phyloP scores from a whole-genome alignment of 768 basidiomycete genomes.

The Suillus lakei region DNA sequence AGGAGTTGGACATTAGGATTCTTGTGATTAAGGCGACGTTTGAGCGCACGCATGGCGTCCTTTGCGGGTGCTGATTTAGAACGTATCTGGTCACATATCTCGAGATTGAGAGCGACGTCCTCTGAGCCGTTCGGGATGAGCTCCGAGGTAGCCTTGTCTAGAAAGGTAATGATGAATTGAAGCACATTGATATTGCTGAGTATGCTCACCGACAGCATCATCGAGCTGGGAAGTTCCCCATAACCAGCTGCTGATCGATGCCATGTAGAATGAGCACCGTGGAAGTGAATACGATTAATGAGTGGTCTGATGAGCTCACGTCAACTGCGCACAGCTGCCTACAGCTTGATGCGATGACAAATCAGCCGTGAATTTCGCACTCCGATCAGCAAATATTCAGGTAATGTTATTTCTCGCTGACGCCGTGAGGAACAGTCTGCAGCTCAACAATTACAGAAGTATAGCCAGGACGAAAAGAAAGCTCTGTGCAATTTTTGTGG shows the following conservation, averaged over 20 bases:
- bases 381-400: slow-evolving; percentile 20
- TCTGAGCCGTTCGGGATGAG: slow-evolving; percentile 80
- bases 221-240: slow-evolving; percentile 87
- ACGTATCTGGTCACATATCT: slow-evolving; percentile 96
- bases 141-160: slow-evolving; percentile 95
- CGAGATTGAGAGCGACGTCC: slow-evolving; percentile 92
- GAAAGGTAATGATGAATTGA: slow-evolving; percentile 17
- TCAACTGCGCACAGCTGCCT: slow-evolving; percentile 17
- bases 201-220: slow-evolving; percentile 74
- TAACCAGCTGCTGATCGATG: slow-evolving; percentile 67
- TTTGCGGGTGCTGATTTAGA: slow-evolving; percentile 86
- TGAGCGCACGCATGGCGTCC: slow-evolving; percentile 87
- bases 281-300: neutral
- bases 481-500: neutral
- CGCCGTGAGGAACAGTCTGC: neutral
- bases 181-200: neutral
- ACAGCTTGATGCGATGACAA: slow-evolving; percentile 15
- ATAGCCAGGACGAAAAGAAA: neutral
- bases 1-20: slow-evolving; percentile 95
- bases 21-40: slow-evolving; percentile 86
- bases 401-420: neutral
- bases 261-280: slow-evolving; percentile 43
- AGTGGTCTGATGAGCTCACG: neutral
- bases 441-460: neutral
- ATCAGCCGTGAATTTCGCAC: slow-evolving; percentile 21